Base-by-base conservation (phyloP, 768 basidiomycete genomes). In the Mycena galopus region DNA sequence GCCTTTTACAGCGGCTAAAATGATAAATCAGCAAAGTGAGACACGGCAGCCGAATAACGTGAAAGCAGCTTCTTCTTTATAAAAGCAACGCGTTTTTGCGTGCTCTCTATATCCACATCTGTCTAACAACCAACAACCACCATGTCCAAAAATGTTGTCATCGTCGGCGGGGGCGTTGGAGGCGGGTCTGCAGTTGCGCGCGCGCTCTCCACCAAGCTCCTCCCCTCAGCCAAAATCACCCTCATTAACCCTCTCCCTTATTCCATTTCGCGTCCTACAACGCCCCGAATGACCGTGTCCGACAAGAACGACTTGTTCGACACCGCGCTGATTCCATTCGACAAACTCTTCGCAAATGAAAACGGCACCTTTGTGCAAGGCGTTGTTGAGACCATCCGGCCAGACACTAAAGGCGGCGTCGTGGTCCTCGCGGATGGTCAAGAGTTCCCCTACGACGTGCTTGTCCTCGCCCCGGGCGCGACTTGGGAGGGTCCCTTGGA, bases 381-480 rank as follows among this genome's bases (percentile, higher is more conserved):
- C 2, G 75, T 66, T 9, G 82, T 83, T 4, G 76, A 73, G 0
- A 76, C 73, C 12, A 81, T 85, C 61, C 75, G 77, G 60, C 50
- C 76, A 12, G 65, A 76, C 10, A 72, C 75, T 17, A 73, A 77
- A 58, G 85, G 87, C 11, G 89, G 89, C 0, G 64, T 75, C 1
- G 84, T 91, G 16, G 73, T 86, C 6, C 82, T 92, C 21, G 82
- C 82, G 19, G 79, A 80, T 69, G 88, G 87, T 21, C 84, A 88
- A 56, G 75, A 77, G 42, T 67, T 92, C 19, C 66, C 78, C 8
- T 92, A 88, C 73, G 84, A 86, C 23, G 80, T 85, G n/a, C 85
- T 92, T 61, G 84, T 91, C n/a, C 79, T 92, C 50, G 87, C 89
- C 0, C 84, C 90, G 0, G 91, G 90, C 1, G 83, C 84, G 19